Evolutionary conservation across 805 yeast species (phyloP), one percentile per base, ranked within the genome.

Genomic region (Wickerhamiella australiensis): DNA sequence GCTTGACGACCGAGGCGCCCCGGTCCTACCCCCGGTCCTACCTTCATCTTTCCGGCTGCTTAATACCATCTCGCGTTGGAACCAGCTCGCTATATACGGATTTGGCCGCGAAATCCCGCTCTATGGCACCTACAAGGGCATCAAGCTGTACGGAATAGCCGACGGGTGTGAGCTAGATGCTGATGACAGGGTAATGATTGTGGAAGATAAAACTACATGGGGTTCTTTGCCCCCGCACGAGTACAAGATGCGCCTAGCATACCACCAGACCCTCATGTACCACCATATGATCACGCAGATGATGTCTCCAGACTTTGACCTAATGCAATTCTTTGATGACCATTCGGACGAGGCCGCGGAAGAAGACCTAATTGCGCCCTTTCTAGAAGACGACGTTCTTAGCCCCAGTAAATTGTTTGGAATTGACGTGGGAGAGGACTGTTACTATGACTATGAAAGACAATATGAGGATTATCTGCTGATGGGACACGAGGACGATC

Each of bases 241-340:
- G 5, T 47, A 50, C 20, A 59, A 59, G 44, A 48, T 55, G 45
- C 54, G 59, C 2, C 52, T 61, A 3, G 68, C 68, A 3, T 61
- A 57, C 42, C 68, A 64, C 46, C 68, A 64, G 51, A 48, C 62
- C n/a, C 51, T 61, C 33, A 40, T 56, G 6, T 64, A 64, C 48
- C 59, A 57, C 33, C 33, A 49, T 36, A 38, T 64, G 42, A 36
- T 63, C 41, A 4, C 26, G 12, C 27, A 29, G 18, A 44, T 56
- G 51, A 25, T 52, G 33, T 12, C n/a, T 6, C 26, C 42, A 6
- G 22, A 12, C 20, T 33, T 38, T 18, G 48, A 42, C 9, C 13
- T 38, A 5, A 17, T 5, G n/a, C 27, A 35, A 6, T 43, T 23
- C 15, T 20, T 46, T 11, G 21, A 17, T 7, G 35, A 42, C 8